These are phyloP conservation scores for Trametes cinnabarina DNA, from an alignment of 768 basidiomycete species.

Conservation along the genomic window DNA sequence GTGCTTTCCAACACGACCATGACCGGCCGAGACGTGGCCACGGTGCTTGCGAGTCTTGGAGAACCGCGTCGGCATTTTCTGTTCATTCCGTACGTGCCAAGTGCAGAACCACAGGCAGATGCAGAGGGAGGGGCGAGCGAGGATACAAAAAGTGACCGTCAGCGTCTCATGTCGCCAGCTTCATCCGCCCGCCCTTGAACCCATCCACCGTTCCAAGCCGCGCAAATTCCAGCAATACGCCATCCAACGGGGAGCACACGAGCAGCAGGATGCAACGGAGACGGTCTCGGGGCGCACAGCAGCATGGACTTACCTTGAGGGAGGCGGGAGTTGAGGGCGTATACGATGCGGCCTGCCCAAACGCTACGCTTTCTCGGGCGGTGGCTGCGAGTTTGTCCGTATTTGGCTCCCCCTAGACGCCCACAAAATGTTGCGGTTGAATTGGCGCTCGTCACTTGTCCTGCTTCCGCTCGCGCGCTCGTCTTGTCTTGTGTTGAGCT, in stretches of 20 bases:
- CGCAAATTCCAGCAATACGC: constrained; percentile 11
- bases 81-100: constrained; percentile 2
- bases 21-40: constrained; percentile 98
- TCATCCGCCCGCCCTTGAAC: constrained; percentile 35
- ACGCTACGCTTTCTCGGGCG: constrained; percentile 15
- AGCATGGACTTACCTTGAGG: constrained; percentile 63
- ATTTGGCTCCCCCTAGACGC: constrained; percentile 14
- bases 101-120: not conserved
- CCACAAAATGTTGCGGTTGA: not conserved
- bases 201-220: constrained; percentile 50
- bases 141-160: constrained; percentile 16
- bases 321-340: constrained; percentile 37
- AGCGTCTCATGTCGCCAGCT: constrained; percentile 24
- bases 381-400: constrained; percentile 20
- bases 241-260: constrained; percentile 19
- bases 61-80: constrained; percentile 92
- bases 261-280: constrained; percentile 17
- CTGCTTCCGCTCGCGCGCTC: not conserved
- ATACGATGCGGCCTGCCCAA: constrained; percentile 22
- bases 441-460: constrained; percentile 1
- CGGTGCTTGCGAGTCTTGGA: constrained; percentile 99
- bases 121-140: no score
- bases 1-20: constrained; percentile 99
- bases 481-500: not conserved
- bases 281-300: constrained; percentile 24